These are phyloP conservation scores for Zea luxurians DNA, from an alignment of 176 grass and related monocot genomes.

Conservation along the genomic window DNA sequence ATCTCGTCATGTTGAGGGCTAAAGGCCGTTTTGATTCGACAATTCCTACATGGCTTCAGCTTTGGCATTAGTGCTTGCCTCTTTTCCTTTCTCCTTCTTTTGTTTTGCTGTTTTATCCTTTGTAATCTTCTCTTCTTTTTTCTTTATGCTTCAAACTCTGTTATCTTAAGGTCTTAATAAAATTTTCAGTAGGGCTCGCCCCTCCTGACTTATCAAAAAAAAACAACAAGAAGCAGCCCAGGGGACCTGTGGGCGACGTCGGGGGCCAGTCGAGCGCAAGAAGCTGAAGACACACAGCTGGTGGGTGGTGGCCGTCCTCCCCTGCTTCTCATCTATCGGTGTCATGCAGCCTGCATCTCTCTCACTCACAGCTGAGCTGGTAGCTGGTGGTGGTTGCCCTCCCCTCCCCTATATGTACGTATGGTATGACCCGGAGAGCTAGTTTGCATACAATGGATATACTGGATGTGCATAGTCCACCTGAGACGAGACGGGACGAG, in stretches of 20 bases:
- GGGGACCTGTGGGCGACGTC: slow-evolving; percentile 29
- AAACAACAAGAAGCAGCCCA: slow-evolving; percentile 60
- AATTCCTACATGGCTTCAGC: no score
- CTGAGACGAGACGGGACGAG: neutral
- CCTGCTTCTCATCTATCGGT: neutral
- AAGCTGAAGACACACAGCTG: slow-evolving; percentile 5
- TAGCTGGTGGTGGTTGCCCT: neutral
- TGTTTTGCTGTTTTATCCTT: no score
- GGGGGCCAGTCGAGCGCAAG: slow-evolving; percentile 38
- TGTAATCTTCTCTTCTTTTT: no score
- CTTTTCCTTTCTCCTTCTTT: no score
- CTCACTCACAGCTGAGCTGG: neutral
- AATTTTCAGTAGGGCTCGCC: no score
- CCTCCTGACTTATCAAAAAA: no score
- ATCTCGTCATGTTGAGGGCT: no score
- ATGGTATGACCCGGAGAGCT: neutral
- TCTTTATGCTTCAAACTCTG: no score
- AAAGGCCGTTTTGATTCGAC: no score
- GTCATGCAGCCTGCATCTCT: slow-evolving; percentile 1
- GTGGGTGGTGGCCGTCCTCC: neutral
- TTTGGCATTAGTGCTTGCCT: no score
- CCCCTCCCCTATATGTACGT: neutral
- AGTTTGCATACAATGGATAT: neutral
- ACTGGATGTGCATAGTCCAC: slow-evolving; percentile 10
- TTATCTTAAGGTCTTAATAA: no score